Evolutionary conservation across 352 stramenopile genomes (phyloP).

Genomic region (Globisporangium acanthophoron): DNA sequence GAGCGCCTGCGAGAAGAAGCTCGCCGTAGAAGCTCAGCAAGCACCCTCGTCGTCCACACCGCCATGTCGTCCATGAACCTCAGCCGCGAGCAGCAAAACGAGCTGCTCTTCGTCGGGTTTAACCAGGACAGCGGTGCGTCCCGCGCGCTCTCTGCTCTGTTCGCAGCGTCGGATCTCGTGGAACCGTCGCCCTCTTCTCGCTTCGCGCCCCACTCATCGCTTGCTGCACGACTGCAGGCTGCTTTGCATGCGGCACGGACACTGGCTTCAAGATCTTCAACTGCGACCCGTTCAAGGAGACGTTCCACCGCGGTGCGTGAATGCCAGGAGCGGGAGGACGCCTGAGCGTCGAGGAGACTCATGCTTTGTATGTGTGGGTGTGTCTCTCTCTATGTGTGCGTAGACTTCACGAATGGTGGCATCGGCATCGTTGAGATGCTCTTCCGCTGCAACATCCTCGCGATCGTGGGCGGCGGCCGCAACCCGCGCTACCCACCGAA

Average conservation of each 20-base stretch:
- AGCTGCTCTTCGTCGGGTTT: slow-evolving; percentile 94
- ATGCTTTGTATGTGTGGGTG: not conserved
- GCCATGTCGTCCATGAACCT: slow-evolving; percentile 77
- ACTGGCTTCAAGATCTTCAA: slow-evolving; percentile 99
- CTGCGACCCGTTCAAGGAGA: slow-evolving; percentile 96
- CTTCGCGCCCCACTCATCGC: not conserved
- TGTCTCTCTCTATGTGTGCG: not conserved
- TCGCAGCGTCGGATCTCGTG: not conserved
- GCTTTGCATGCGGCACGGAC: slow-evolving; percentile 93
- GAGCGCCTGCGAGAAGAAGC: not conserved
- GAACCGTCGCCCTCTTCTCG: not conserved
- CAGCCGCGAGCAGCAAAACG: slow-evolving; percentile 86
- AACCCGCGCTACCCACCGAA: slow-evolving; percentile 94
- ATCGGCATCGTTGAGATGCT: slow-evolving; percentile 99
- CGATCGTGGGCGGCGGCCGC: slow-evolving; percentile 89
- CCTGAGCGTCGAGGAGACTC: not conserved
- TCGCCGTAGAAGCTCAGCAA: not conserved
- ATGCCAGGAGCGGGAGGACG: not conserved
- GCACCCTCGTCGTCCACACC: too few species aligned
- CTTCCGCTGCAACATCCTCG: slow-evolving; percentile 98
- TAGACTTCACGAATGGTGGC: slow-evolving; percentile 92
- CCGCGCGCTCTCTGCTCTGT: not conserved
- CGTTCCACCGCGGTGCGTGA: slow-evolving; percentile 87
- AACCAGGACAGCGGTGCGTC: slow-evolving; percentile 91
- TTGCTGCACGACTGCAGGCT: slow-evolving; percentile 42